Evolutionary conservation across 2,329 filamentous ascomycete species (phyloP).

Genomic region (Colletotrichum camelliae): DNA sequence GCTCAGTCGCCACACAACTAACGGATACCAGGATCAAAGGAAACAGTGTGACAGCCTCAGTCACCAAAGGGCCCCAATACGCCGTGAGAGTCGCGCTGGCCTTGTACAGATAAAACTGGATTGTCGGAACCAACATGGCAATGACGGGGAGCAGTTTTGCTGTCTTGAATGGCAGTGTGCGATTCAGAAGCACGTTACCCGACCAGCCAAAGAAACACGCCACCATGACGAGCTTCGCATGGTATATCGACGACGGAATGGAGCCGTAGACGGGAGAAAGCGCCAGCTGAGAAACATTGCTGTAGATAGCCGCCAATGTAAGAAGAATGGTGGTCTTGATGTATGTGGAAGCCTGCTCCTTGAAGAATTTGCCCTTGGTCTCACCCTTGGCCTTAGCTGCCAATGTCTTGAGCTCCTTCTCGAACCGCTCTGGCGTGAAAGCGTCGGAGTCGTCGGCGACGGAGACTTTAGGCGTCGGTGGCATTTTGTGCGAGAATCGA

Average conservation of each 20-base stretch:
- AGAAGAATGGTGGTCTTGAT: constrained; percentile 50
- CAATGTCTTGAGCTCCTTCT: constrained; percentile 58
- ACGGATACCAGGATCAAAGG: constrained; percentile 70
- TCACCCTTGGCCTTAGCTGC: constrained; percentile 48
- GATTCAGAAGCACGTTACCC: constrained; percentile 62
- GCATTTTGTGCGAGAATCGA: not conserved
- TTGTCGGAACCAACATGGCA: constrained; percentile 74
- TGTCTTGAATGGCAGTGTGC: constrained; percentile 53
- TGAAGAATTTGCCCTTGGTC: constrained; percentile 31
- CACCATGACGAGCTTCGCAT: constrained; percentile 68
- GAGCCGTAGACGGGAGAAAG: constrained; percentile 89
- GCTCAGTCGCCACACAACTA: constrained; percentile 65
- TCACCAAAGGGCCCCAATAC: constrained; percentile 75
- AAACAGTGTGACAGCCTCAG: constrained; percentile 75
- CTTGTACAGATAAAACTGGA: constrained; percentile 75
- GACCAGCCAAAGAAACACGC: constrained; percentile 77
- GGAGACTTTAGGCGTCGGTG: constrained; percentile 14
- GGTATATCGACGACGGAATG: constrained; percentile 77
- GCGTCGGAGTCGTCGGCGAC: constrained; percentile 27
- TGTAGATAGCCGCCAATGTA: constrained; percentile 65
- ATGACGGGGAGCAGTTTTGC: constrained; percentile 70
- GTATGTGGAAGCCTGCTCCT: constrained; percentile 41
- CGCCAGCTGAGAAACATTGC: constrained; percentile 75
- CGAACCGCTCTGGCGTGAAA: constrained; percentile 57
- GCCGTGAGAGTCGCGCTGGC: constrained; percentile 72